These are phyloP conservation scores for Coemansia sp. DNA, from an alignment of 192 early-diverging fungal species.

Conservation along the genomic window DNA sequence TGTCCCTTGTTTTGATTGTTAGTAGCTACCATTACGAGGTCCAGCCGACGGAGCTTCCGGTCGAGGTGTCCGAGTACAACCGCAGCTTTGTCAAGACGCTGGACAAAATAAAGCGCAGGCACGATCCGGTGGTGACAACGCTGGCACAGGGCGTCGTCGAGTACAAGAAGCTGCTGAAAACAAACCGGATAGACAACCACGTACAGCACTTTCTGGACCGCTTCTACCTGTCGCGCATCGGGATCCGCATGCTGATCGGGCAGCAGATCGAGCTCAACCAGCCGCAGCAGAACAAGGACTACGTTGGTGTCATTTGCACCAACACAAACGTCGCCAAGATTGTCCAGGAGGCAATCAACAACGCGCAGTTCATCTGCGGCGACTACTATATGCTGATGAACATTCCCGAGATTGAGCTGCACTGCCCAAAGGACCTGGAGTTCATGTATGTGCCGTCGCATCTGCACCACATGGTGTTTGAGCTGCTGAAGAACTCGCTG, in stretches of 20 bases:
- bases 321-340: conserved; percentile 78
- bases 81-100: conserved; percentile 82
- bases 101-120: conserved; percentile 88
- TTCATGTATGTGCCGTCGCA: conserved; percentile 97
- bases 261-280: conserved; percentile 74
- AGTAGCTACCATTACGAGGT: conserved; percentile 55
- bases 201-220: conserved; percentile 91
- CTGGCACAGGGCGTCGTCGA: conserved; percentile 93
- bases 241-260: conserved; percentile 97
- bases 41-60: conserved; percentile 58
- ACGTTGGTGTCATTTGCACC: conserved; percentile 95
- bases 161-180: conserved; percentile 67
- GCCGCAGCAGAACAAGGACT: conserved; percentile 61
- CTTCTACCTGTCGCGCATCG: conserved; percentile 97
- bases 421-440: conserved; percentile 73
- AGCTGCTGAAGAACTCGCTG: conserved; percentile 95
- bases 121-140: conserved; percentile 89
- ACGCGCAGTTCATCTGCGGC: conserved; percentile 87
- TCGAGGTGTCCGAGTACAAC: conserved; percentile 76
- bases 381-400: conserved; percentile 86
- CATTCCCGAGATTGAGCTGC: conserved; percentile 74
- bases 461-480: conserved; percentile 97
- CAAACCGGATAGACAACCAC: conserved; percentile 61
- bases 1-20: conserved; percentile 6
- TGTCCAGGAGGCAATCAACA: conserved; percentile 83